Evolutionary conservation across 345 rosid species (phyloP).

Genomic region (Noccaea bulbosa): DNA sequence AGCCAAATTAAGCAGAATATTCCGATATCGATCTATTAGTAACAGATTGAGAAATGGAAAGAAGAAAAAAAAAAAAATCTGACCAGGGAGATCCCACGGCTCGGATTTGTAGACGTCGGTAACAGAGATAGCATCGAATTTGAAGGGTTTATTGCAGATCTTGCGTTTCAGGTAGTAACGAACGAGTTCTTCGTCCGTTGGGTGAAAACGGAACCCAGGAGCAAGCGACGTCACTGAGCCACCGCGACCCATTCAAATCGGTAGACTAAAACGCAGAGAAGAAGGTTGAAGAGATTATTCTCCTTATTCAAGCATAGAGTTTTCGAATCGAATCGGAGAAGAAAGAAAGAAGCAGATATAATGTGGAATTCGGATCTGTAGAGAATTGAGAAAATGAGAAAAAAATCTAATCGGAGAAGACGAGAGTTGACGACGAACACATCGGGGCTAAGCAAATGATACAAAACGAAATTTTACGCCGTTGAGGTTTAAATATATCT

Average conservation of each 20-base stretch:
- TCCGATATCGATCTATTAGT: too few species aligned
- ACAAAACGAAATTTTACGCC: background rate
- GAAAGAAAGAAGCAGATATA: background rate
- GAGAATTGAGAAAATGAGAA: constrained; percentile 1
- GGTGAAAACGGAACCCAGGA: constrained; percentile 95
- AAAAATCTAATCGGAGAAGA: constrained; percentile 26
- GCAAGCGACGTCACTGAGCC: constrained; percentile 60
- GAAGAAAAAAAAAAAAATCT: background rate
- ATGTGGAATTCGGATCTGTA: background rate
- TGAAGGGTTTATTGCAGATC: constrained; percentile 69
- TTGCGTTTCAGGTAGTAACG: constrained; percentile 89
- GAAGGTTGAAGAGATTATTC: background rate
- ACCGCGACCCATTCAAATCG: constrained; percentile 58
- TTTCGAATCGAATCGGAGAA: constrained; percentile 6
- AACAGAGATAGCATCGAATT: constrained; percentile 74
- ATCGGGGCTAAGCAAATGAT: background rate
- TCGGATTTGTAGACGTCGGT: constrained; percentile 77
- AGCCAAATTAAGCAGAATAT: too few species aligned
- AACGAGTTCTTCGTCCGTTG: constrained; percentile 94
- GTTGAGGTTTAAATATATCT: background rate
- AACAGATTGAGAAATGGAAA: too few species aligned
- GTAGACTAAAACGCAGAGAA: constrained; percentile 19
- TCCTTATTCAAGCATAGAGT: constrained; percentile 3
- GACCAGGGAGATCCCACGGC: constrained; percentile 98
- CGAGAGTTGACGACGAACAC: constrained; percentile 22